These are phyloP conservation scores for Pythium sukuiense DNA, from an alignment of 352 stramenopile genomes.

Conservation along the genomic window DNA sequence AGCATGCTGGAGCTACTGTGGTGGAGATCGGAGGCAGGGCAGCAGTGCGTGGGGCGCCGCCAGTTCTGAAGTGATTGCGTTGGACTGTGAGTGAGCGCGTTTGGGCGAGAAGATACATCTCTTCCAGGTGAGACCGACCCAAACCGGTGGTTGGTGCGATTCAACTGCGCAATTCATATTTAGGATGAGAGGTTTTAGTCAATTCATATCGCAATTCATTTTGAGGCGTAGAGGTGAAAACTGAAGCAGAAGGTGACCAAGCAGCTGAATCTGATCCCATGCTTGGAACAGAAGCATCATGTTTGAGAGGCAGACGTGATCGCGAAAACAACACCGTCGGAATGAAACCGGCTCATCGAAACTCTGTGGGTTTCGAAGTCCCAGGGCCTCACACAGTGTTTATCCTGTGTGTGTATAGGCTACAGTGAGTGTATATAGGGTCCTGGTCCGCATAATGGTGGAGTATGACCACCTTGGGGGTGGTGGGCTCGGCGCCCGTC, in stretches of 20 bases:
- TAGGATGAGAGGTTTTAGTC: background rate
- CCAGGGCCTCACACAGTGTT: background rate
- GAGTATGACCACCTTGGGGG: background rate
- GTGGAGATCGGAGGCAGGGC: background rate
- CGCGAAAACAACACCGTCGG: slow-evolving; percentile 24
- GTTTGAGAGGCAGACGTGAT: slow-evolving; percentile 16
- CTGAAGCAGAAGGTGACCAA: slow-evolving; percentile 9
- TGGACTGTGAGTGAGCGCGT: background rate
- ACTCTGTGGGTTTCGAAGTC: background rate
- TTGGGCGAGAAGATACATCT: slow-evolving; percentile 17
- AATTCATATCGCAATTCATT: slow-evolving; percentile 7
- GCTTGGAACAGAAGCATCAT: slow-evolving; percentile 5
- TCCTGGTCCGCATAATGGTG: background rate
- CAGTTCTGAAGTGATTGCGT: slow-evolving; percentile 27
- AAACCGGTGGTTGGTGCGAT: slow-evolving; percentile 8
- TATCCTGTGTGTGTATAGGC: background rate
- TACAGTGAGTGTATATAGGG: background rate
- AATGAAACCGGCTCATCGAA: slow-evolving; percentile 5
- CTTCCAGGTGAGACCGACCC: slow-evolving; percentile 1
- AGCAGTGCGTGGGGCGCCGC: background rate
- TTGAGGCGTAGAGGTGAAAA: slow-evolving; percentile 10
- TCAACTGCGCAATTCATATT: slow-evolving; percentile 22
- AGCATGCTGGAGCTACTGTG: slow-evolving; percentile 8
- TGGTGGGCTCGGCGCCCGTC: background rate
- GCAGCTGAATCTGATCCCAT: background rate